phyloP scores from a whole-genome alignment of 495 filamentous ascomycete species.

The Aspergillus funiculosus region DNA sequence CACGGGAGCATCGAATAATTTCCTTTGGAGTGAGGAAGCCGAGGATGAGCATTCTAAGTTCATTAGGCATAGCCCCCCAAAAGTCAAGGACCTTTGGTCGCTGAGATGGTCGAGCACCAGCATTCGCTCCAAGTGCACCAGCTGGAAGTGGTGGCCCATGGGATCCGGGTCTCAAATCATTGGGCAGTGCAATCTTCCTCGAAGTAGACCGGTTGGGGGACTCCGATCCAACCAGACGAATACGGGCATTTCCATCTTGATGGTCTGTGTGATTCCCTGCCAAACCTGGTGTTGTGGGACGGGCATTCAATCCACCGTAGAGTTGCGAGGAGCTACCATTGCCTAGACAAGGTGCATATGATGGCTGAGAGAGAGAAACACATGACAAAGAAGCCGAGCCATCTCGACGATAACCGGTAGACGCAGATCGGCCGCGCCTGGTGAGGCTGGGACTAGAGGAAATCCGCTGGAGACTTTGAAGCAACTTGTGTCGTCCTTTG shows the following conservation, averaged over 20 bases:
- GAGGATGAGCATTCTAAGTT: conserved; percentile 75
- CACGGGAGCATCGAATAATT: conserved; percentile 71
- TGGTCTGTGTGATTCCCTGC: conserved; percentile 32
- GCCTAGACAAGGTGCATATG: conserved; percentile 48
- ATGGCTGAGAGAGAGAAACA: conserved; percentile 64
- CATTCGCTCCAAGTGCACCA: conserved; percentile 23
- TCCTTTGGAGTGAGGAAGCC: conserved; percentile 72
- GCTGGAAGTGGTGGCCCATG: conserved; percentile 38
- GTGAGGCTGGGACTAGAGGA: conserved; percentile 77
- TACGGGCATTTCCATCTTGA: conserved; percentile 42
- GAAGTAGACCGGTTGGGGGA: conserved; percentile 25
- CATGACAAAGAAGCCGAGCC: conserved; percentile 80
- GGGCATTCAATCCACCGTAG: conserved; percentile 47
- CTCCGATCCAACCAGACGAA: conserved; percentile 45
- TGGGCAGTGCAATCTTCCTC: conserved; percentile 54
- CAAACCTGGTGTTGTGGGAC: conserved; percentile 61
- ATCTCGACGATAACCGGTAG: conserved; percentile 54
- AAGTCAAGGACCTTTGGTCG: conserved; percentile 57
- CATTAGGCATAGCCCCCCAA: conserved; percentile 74
- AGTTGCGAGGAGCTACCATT: conserved; percentile 56
- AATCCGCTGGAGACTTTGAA: conserved; percentile 80
- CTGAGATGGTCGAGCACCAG: conserved; percentile 13
- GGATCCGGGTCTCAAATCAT: conserved; percentile 52
- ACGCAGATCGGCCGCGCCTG: conserved; percentile 53
- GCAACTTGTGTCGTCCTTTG: conserved; percentile 66